phyloP scores from a whole-genome alignment of 371 early-diverging fungal genomes.

The Lichtheimia hyalospora region DNA sequence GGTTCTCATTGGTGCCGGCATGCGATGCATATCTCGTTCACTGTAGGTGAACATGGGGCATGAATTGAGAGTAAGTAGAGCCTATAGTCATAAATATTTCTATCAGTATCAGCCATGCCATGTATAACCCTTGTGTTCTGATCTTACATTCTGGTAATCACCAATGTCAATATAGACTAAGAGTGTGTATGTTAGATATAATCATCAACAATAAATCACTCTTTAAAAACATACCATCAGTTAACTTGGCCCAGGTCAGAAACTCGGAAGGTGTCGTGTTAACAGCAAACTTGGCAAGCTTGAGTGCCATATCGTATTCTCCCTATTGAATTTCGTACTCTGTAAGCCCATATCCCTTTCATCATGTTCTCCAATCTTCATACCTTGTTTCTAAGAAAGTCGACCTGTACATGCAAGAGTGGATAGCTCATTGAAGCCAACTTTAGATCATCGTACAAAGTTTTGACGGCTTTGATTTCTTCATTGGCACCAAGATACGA shows the following conservation, averaged over 20 bases:
- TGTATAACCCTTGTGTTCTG: neutral
- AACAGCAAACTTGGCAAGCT: slow-evolving; percentile 89
- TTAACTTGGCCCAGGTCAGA: slow-evolving; percentile 91
- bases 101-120: neutral
- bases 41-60: slow-evolving; percentile 97
- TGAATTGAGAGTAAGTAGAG: slow-evolving; percentile 90
- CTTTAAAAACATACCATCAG: slow-evolving; percentile 52
- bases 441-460: slow-evolving; percentile 80
- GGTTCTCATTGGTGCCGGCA: slow-evolving; percentile 84
- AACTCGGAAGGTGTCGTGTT: slow-evolving; percentile 94
- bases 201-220: neutral
- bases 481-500: slow-evolving; percentile 79
- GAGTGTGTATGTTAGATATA: neutral
- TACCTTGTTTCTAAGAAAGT: slow-evolving; percentile 81
- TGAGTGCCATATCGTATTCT: slow-evolving; percentile 74
- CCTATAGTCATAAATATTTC: slow-evolving; percentile 41
- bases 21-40: slow-evolving; percentile 87
- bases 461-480: slow-evolving; percentile 87
- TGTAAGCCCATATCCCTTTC: neutral
- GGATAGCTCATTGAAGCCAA: slow-evolving; percentile 79
- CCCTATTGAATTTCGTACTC: slow-evolving; percentile 37
- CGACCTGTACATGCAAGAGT: slow-evolving; percentile 84
- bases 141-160: slow-evolving; percentile 77
- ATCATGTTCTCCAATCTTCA: neutral
- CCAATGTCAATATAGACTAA: slow-evolving; percentile 81